Conservation (phyloP, 1,139 yeast species). For the Yamadazyma friedrichii region DNA sequence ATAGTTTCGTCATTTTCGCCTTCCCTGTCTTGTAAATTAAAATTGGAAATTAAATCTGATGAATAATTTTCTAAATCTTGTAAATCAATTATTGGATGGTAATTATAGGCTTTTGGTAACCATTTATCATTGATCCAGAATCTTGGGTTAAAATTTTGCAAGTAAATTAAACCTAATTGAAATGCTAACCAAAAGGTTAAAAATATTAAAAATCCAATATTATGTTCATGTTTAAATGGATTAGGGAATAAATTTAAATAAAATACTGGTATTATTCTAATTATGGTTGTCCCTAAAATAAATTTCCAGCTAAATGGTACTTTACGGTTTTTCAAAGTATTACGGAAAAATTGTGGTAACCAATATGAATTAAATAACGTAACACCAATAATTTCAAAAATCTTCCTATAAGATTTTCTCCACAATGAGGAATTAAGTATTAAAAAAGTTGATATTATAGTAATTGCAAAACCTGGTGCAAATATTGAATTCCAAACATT, state of each 20-base stretch:
- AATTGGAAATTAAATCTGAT: conserved; percentile 30
- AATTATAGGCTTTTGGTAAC: conserved; percentile 78
- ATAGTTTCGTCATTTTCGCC: conserved; percentile 14
- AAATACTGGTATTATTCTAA: conserved; percentile 63
- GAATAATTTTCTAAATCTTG: conserved; percentile 59
- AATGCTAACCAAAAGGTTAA: conserved; percentile 52
- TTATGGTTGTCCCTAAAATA: conserved; percentile 60
- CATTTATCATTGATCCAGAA: conserved; percentile 77
- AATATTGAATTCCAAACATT: conserved; percentile 60
- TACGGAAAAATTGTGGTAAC: conserved; percentile 88
- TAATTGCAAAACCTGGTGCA: conserved; percentile 57
- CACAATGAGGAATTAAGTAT: conserved; percentile 60
- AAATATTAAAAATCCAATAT: conserved; percentile 45
- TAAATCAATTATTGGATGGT: conserved; percentile 63
- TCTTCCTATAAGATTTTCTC: conserved; percentile 55
- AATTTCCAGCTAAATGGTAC: conserved; percentile 69
- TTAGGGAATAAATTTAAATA: conserved; percentile 53
- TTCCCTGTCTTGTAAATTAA: conserved; percentile 16
- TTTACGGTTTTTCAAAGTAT: conserved; percentile 70
- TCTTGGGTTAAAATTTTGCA: conserved; percentile 78
- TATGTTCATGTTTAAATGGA: conserved; percentile 56
- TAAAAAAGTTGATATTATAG: conserved; percentile 60
- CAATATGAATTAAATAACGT: conserved; percentile 67
- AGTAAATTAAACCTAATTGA: conserved; percentile 54
- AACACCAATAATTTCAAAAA: conserved; percentile 57